Evolutionary conservation across 1,139 yeast species (phyloP), one percentile per base, ranked within the genome.

Genomic region (Diutina sp.): DNA sequence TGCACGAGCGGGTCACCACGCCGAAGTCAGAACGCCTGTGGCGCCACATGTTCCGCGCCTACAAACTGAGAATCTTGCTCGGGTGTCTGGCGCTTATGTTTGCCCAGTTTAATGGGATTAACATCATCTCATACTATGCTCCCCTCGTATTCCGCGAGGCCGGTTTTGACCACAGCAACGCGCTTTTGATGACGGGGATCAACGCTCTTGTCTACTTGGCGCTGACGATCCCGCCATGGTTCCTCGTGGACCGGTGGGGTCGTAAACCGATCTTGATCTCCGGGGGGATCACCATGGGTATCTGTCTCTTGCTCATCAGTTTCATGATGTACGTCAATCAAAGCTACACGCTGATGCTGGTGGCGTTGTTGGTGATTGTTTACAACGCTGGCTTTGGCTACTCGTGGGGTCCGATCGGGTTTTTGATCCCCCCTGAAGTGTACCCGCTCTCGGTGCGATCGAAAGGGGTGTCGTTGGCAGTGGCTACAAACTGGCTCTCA

Each of bases 331-430:
- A 64, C 56, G 59, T 76, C 46, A 69, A 78, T 59, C 63, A 64
- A 54, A 57, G 69, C 3, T 71, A 63, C 58, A 78, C 83, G 0
- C 77, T 82, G 8, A 67, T 72, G 55, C 56, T 74, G 58, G 83
- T 78, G 44, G 83, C 81, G 1, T 52, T 77, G 4, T 68, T 79
- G 58, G 83, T 80, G 46, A 72, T 80, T 14, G 60, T 79, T 4
- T 79, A 78, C 63, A 79, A 79, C 61, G 82, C 82, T 1, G 70
- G 78, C 1, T 80, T 80, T 65, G 84, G 83, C 2, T 76, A 72
- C 63, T 76, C 82, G 59, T 80, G 82, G 82, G 84, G 84, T 1
- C 84, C 84, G 2, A 71, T 79, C 48, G 83, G 83, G 30, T 80
- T 79, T 66, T 70, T 80, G 55, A 73, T 78, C 55, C 82, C 83